Conservation (phyloP, 208 protist genomes). For the Leishmania mexicana region DNA sequence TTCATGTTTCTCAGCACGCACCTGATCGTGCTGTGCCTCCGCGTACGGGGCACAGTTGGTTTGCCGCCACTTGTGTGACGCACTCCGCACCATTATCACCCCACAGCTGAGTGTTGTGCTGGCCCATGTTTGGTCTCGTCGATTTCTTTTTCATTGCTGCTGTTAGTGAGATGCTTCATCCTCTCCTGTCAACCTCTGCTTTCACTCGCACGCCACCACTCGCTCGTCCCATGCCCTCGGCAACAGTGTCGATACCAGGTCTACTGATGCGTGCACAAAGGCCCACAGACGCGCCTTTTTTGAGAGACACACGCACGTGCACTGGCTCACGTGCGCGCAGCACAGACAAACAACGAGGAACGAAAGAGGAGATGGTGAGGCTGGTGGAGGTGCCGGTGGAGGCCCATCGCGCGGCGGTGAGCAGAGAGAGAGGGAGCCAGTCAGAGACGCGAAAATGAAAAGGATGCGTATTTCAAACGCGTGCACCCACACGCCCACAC, state of each 20-base stretch:
- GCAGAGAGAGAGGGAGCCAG: neutral
- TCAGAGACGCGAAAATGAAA: neutral
- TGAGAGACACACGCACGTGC: neutral
- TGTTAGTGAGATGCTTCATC: neutral
- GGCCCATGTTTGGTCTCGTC: neutral
- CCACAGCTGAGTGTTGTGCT: neutral
- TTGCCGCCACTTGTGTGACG: neutral
- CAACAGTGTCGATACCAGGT: neutral
- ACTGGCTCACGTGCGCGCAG: neutral
- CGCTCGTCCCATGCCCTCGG: slow-evolving; percentile 2
- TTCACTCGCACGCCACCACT: neutral
- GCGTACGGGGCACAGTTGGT: neutral
- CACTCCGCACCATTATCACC: neutral
- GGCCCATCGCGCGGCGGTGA: neutral
- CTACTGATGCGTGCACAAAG: neutral
- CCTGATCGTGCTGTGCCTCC: neutral
- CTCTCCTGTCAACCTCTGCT: neutral
- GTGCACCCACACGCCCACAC: neutral
- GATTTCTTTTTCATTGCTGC: neutral
- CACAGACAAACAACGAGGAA: neutral
- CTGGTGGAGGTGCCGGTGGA: neutral
- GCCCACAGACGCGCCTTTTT: neutral
- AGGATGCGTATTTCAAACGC: neutral
- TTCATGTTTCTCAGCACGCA: neutral
- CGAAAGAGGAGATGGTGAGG: neutral